Conservation (phyloP, 352 stramenopile species). For the Thalassiosira mediterranea region DNA sequence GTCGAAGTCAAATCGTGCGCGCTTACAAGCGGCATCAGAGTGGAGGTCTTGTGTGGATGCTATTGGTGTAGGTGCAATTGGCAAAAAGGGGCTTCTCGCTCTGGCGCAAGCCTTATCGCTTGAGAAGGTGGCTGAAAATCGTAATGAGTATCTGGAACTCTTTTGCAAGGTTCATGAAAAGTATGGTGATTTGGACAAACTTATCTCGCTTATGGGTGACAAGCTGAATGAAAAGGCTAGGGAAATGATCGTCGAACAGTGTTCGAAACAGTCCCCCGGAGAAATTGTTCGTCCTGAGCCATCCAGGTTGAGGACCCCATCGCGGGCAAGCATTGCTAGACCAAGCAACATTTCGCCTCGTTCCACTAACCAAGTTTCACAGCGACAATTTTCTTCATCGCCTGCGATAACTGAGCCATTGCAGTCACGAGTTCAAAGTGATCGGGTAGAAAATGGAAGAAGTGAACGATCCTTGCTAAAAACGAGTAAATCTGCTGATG, state of each 20-base stretch:
- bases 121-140: conserved; percentile 78
- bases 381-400: conserved; percentile 27
- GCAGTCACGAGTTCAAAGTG: conserved; percentile 29
- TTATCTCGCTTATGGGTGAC: conserved; percentile 58
- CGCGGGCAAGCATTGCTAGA: conserved; percentile 14
- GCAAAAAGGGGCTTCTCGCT: conserved; percentile 73
- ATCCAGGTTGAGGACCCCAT: neutral
- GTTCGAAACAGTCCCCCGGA: conserved; percentile 38
- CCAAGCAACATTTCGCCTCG: conserved; percentile 8
- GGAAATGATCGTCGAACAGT: conserved; percentile 65
- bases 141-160: conserved; percentile 73
- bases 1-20: conserved; percentile 62
- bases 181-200: conserved; percentile 69
- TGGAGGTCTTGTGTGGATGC: conserved; percentile 63
- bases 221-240: conserved; percentile 59
- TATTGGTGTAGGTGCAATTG: conserved; percentile 66
- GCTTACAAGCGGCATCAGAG: conserved; percentile 63
- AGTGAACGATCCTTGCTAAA: neutral
- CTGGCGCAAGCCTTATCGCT: conserved; percentile 64
- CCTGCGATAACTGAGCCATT: conserved; percentile 28
- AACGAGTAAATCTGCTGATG: neutral
- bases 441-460: conserved; percentile 3
- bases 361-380: neutral
- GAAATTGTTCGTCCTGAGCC: neutral
- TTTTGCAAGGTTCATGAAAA: conserved; percentile 78